These are phyloP conservation scores for Blastomyces percursus DNA, from an alignment of 2,329 filamentous ascomycete genomes.

Conservation along the genomic window DNA sequence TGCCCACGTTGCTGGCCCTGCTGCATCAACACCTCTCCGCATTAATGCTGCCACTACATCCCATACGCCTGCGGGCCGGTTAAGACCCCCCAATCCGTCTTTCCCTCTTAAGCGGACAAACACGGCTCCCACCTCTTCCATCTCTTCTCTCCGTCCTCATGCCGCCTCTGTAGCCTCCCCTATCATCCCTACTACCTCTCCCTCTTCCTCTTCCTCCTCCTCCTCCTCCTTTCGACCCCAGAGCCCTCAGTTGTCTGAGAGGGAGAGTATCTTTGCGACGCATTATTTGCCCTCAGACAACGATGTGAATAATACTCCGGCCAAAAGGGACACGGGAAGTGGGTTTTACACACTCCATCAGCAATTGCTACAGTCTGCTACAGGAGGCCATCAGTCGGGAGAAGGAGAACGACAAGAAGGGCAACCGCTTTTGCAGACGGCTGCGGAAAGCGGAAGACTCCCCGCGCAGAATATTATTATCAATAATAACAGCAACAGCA, in stretches of 20 bases:
- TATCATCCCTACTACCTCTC: conserved; percentile 9
- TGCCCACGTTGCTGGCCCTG: neutral
- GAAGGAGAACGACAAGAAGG: neutral
- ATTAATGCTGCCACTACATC: conserved; percentile 21
- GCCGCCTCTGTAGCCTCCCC: conserved; percentile 21
- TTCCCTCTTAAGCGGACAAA: conserved; percentile 28
- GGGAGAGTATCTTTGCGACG: conserved; percentile 54
- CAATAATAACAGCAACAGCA: neutral
- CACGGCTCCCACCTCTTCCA: conserved; percentile 19
- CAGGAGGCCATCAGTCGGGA: neutral
- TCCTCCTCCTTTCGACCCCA: conserved; percentile 17
- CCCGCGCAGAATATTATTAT: neutral
- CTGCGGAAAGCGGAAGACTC: neutral
- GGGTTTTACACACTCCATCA: neutral
- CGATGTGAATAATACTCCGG: conserved; percentile 23
- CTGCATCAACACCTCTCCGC: neutral
- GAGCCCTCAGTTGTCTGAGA: conserved; percentile 47
- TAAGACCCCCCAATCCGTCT: conserved; percentile 20
- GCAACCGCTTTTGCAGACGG: neutral
- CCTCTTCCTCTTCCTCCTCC: conserved; percentile 9
- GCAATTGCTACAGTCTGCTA: neutral
- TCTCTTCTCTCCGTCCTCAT: conserved; percentile 8
- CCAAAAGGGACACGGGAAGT: conserved; percentile 19
- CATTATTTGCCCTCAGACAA: conserved; percentile 44
- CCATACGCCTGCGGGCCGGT: conserved; percentile 21